Evolutionary conservation across 202 grass and related monocot species (phyloP), one percentile per base, ranked within the genome.

Genomic region (Zizania palustris): DNA sequence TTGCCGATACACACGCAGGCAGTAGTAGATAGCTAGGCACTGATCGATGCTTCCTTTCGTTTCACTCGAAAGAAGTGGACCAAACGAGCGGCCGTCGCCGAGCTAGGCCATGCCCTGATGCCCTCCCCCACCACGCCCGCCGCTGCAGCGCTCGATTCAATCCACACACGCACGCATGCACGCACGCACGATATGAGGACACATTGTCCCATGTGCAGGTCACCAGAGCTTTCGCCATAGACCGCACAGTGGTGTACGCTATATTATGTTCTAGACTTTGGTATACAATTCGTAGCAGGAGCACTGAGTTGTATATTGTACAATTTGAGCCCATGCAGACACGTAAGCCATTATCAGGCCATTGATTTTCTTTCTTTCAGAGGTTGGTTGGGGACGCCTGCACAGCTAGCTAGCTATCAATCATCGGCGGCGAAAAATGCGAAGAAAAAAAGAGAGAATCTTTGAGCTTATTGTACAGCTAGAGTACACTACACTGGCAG

Each of bases 61-160:
- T 79, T 80, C 86, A 88, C 81, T 76, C 86, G 50, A 76, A 80
- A 84, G 81, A 56, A 70, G 56, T 65, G 86, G 64, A 59, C 63
- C 75, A 33, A n/a, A 60, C 14, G 36, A 80, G 60, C 54, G 77
- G 55, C 55, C 45, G 21, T 67, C 84, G 49, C 79, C 66, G 51
- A 54, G 18, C n/a, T 16, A 28, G 28, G 28, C 28, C 28, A 28
- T 28, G 28, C 28, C 28, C 28, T 28, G 1, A 28, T 28, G 28
- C 28, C 28, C 28, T 28, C 28, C 28, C 28, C 28, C 28, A 0
- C 28, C 28, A 28, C 28, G 28, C 28, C 28, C 28, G 28, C 28
- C 28, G 28, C 28, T 28, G 28, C 28, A 28, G 28, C 28, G 2
- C 28, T 28, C 28, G 28, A 28, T 28, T 28, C 45, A 73, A 21